Conservation (phyloP, 2,329 filamentous ascomycete genomes). For the Cladosporium oxysporum region DNA sequence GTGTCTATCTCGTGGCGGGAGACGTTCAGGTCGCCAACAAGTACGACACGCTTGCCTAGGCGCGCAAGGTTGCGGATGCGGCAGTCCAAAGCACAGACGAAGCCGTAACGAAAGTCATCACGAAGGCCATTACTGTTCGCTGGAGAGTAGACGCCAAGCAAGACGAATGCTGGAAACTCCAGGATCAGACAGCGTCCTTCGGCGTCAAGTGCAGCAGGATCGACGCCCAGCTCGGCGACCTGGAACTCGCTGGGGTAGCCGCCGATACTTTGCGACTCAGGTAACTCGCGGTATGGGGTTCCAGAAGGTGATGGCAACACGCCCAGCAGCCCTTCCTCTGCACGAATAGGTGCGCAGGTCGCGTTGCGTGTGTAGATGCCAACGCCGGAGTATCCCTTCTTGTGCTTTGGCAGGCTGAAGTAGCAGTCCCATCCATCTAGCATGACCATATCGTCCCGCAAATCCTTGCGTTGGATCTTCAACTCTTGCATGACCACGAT, state of each 20-base stretch:
- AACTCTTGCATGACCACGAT: constrained; percentile 94
- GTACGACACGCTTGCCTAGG: constrained; percentile 79
- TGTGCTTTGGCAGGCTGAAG: constrained; percentile 89
- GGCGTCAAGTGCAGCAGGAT: constrained; percentile 75
- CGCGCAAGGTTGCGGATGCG: constrained; percentile 80
- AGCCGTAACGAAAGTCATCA: constrained; percentile 78
- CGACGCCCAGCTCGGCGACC: constrained; percentile 61
- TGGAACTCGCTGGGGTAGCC: constrained; percentile 78
- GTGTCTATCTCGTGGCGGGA: constrained; percentile 69
- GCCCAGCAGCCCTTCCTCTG: constrained; percentile 92
- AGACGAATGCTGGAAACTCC: constrained; percentile 92
- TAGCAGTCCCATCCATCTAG: constrained; percentile 94
- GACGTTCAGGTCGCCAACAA: constrained; percentile 90
- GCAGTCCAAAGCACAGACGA: constrained; percentile 76
- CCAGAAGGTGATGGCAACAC: constrained; percentile 71
- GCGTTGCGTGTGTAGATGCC: constrained; percentile 91
- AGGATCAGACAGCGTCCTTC: constrained; percentile 90
- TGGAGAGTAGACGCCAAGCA: constrained; percentile 90
- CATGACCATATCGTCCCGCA: constrained; percentile 93
- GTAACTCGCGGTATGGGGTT: constrained; percentile 72
- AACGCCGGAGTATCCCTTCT: constrained; percentile 96
- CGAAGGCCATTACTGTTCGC: constrained; percentile 83
- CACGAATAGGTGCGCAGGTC: constrained; percentile 80
- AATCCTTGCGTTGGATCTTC: constrained; percentile 91
- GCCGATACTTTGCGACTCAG: constrained; percentile 74